These are phyloP conservation scores for Chamaecyparis obtusa DNA, from an alignment of 75 land plant genomes.

Conservation along the genomic window DNA sequence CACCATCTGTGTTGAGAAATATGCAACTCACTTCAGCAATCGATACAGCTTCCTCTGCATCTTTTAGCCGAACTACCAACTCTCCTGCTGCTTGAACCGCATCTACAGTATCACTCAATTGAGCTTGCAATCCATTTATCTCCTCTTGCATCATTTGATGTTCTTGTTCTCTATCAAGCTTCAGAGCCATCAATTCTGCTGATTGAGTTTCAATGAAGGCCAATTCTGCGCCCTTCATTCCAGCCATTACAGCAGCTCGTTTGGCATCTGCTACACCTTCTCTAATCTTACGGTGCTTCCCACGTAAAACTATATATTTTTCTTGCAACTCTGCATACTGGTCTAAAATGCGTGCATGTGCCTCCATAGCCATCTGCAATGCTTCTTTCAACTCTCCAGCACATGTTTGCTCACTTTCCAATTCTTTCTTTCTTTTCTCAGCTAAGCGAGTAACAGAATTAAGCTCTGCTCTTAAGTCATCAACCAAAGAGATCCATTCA, in stretches of 20 bases:
- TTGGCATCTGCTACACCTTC: conserved; percentile 71
- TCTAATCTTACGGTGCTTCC: conserved; percentile 52
- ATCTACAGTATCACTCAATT: conserved; percentile 84
- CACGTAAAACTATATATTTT: conserved; percentile 53
- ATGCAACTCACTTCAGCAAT: conserved; percentile 45
- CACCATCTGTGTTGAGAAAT: not conserved
- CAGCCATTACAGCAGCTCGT: conserved; percentile 66
- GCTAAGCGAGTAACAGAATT: conserved; percentile 45
- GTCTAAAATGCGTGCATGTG: conserved; percentile 79
- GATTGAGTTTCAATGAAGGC: conserved; percentile 55
- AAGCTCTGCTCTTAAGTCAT: conserved; percentile 63
- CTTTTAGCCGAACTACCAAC: conserved; percentile 78
- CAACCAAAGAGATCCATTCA: conserved; percentile 70
- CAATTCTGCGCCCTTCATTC: conserved; percentile 38
- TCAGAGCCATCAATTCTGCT: conserved; percentile 61
- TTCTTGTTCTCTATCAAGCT: conserved; percentile 67
- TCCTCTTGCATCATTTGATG: conserved; percentile 55
- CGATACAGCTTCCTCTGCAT: conserved; percentile 72
- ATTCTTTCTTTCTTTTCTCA: conserved; percentile 55
- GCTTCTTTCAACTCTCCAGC: conserved; percentile 81
- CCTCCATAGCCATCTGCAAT: conserved; percentile 60
- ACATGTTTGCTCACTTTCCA: conserved; percentile 61
- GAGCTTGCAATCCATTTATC: conserved; percentile 59
- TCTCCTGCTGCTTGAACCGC: conserved; percentile 97
- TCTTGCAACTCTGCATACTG: conserved; percentile 92